These are phyloP conservation scores for Litsea cubeba DNA, from an alignment of 164 flowering plant species.

Conservation along the genomic window DNA sequence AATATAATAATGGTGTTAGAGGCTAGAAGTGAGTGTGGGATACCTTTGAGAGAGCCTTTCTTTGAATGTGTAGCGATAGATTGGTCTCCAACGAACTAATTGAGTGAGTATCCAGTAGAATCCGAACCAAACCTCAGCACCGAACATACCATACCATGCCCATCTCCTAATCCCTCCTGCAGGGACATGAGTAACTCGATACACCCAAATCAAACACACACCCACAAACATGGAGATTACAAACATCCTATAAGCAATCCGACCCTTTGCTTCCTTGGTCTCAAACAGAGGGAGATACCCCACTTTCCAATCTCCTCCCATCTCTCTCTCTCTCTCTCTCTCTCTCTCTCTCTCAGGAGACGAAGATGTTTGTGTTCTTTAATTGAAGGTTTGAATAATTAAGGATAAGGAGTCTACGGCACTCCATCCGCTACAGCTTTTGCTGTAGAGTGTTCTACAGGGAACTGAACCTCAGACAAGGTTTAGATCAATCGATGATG, in stretches of 20 bases:
- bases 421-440: too few species aligned
- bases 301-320: neutral
- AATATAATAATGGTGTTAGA: too few species aligned
- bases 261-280: slow-evolving; percentile 18
- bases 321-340: slow-evolving; percentile 8
- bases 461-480: too few species aligned
- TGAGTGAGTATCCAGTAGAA: slow-evolving; percentile 28
- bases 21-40: too few species aligned
- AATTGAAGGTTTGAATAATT: too few species aligned
- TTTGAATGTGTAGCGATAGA: slow-evolving; percentile 19
- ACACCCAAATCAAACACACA: slow-evolving; percentile 21
- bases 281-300: slow-evolving; percentile 24
- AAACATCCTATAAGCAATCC: slow-evolving; percentile 12
- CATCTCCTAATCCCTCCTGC: slow-evolving; percentile 11
- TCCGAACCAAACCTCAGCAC: too few species aligned
- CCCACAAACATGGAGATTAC: slow-evolving; percentile 20
- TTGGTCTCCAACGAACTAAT: slow-evolving; percentile 25
- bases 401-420: too few species aligned
- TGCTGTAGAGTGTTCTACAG: too few species aligned
- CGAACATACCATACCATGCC: slow-evolving; percentile 34
- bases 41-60: slow-evolving; percentile 21
- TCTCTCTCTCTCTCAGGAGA: slow-evolving; percentile 5
- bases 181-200: slow-evolving; percentile 28
- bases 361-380: too few species aligned
- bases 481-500: too few species aligned